These are phyloP conservation scores for Aspergillus campestris DNA, from an alignment of 495 filamentous ascomycete species.

Conservation along the genomic window DNA sequence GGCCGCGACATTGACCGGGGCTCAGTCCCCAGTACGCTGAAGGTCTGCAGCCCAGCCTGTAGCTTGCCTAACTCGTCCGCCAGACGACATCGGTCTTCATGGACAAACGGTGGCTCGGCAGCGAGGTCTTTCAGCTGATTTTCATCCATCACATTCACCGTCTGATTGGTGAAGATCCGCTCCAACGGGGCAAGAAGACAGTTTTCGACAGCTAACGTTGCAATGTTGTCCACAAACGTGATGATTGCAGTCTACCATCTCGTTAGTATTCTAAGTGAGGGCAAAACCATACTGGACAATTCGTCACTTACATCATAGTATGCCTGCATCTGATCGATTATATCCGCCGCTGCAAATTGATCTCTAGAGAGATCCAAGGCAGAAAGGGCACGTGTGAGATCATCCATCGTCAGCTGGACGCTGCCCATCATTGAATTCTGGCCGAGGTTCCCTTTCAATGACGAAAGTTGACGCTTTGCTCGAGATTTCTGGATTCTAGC, in stretches of 20 bases:
- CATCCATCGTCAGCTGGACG: neutral
- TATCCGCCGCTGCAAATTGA: conserved; percentile 13
- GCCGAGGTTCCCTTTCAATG: conserved; percentile 1
- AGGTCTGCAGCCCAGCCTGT: conserved; percentile 4
- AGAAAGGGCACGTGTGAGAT: neutral
- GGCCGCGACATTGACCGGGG: no score
- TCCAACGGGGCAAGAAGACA: conserved; percentile 39
- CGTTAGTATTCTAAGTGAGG: neutral
- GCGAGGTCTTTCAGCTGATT: conserved; percentile 12
- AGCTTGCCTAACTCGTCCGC: conserved; percentile 13
- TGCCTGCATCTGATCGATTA: conserved; percentile 26
- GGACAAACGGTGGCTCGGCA: conserved; percentile 7
- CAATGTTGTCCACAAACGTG: conserved; percentile 55
- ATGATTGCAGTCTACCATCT: conserved; percentile 45
- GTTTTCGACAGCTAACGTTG: conserved; percentile 49
- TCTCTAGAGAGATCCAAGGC: conserved; percentile 3
- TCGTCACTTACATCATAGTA: conserved; percentile 26
- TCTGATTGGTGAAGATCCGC: conserved; percentile 20
- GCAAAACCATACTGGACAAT: neutral
- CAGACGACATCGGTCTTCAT: conserved; percentile 4
- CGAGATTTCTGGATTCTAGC: conserved; percentile 18
- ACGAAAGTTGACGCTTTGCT: conserved; percentile 10
- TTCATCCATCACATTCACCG: conserved; percentile 22
- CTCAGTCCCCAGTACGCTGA: neutral
- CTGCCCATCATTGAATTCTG: neutral